Percentiles rank a stretch among this genome's conserved stretches.
Evolutionary conservation across 139 green algal genomes (phyloP).

Genomic region (Limnomonas spitsbergensis): DNA sequence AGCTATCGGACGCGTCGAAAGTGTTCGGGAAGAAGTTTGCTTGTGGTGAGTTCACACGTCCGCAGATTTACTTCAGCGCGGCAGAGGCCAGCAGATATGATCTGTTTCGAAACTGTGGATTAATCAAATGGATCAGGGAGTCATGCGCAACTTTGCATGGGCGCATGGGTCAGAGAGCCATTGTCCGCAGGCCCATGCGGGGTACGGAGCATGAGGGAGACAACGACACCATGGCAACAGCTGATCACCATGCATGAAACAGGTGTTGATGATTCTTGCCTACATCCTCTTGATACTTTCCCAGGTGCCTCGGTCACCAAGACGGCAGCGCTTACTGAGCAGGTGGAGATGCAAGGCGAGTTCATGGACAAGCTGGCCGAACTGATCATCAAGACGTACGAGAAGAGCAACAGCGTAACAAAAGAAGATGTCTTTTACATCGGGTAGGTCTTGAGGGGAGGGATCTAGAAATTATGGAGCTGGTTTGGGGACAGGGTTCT

Average conservation of each 20-base stretch:
- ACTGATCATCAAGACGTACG: conserved; percentile 77
- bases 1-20: conserved; percentile 89
- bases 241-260: no score
- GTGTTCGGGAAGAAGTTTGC: conserved; percentile 99
- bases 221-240: no score
- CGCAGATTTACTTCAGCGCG: no score
- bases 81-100: no score
- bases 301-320: conserved; percentile 74
- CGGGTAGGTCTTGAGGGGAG: conserved; percentile 6
- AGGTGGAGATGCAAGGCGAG: conserved; percentile 92
- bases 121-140: no score
- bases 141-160: no score
- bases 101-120: no score
- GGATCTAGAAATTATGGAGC: neutral
- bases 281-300: no score
- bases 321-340: conserved; percentile 75
- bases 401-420: conserved; percentile 61
- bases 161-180: no score
- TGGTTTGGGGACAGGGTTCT: neutral
- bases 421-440: conserved; percentile 71
- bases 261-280: no score
- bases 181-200: no score
- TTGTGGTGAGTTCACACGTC: conserved; percentile 57
- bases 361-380: conserved; percentile 69
- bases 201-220: no score